Percentiles rank a stretch among this genome's conserved stretches.
phyloP scores from a whole-genome alignment of 306 rosid species.

The Lotus japonicus region DNA sequence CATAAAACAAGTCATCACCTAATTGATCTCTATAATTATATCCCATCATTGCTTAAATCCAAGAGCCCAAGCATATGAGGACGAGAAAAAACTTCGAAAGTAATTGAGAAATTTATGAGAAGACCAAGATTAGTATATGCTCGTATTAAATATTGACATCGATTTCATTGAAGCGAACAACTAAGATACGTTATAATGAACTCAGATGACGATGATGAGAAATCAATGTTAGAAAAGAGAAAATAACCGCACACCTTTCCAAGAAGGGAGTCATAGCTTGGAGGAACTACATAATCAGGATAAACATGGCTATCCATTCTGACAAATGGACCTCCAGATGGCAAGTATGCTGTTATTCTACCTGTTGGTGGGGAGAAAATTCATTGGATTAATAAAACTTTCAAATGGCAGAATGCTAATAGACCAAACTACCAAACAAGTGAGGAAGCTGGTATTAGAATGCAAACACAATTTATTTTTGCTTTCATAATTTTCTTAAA shows the following conservation, averaged over 20 bases:
- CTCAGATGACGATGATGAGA: background rate
- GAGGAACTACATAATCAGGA: constrained; percentile 97
- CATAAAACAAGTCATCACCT: background rate
- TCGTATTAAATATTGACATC: background rate
- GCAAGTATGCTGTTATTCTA: constrained; percentile 91
- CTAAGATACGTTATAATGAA: background rate
- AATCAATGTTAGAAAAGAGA: constrained; percentile 6
- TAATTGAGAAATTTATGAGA: constrained; percentile 1
- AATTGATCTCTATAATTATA: background rate
- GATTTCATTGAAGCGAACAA: background rate
- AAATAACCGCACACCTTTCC: constrained; percentile 55
- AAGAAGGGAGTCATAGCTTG: constrained; percentile 96
- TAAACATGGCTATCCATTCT: constrained; percentile 99
- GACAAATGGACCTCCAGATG: constrained; percentile 98
- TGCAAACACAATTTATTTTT: background rate
- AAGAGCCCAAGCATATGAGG: constrained; percentile 3
- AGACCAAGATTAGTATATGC: background rate
- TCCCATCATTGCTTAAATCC: background rate
- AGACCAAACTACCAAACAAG: no score
- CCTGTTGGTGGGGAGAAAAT: constrained; percentile 48
- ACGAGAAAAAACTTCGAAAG: background rate
- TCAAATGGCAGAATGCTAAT: no score
- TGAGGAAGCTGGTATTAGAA: constrained; percentile 5
- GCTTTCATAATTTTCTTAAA: background rate
- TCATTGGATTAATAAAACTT: background rate